A percentile compares a stretch with the other conserved stretches of the same genome.
These are phyloP conservation scores for Mortierella sp. DNA, from an alignment of 371 early-diverging fungal species.

Conservation along the genomic window DNA sequence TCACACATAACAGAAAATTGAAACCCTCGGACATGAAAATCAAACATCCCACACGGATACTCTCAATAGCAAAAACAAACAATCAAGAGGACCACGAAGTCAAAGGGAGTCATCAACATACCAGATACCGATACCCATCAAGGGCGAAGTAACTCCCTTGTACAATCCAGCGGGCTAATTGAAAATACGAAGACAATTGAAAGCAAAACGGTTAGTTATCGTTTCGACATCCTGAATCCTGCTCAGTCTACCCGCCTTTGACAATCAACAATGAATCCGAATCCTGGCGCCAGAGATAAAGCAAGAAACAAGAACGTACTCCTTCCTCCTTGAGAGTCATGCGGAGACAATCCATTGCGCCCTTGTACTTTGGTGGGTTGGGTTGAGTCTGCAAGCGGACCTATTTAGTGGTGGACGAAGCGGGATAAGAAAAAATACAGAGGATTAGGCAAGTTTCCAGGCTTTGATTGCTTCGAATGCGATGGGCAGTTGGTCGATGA, in stretches of 20 bases:
- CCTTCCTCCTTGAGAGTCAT: slow-evolving; percentile 83
- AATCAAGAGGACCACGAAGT: not conserved
- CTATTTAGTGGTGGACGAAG: slow-evolving; percentile 25
- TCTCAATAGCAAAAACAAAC: not conserved
- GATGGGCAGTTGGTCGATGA: not conserved
- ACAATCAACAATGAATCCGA: not conserved
- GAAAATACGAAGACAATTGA: not conserved
- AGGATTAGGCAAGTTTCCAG: not conserved
- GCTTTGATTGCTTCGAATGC: not conserved
- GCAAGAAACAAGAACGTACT: slow-evolving; percentile 58
- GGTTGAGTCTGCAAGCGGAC: slow-evolving; percentile 89
- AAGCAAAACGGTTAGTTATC: not conserved
- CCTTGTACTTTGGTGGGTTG: slow-evolving; percentile 75
- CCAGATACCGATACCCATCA: slow-evolving; percentile 92
- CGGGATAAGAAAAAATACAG: not conserved
- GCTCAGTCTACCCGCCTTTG: not conserved
- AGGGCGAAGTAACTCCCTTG: slow-evolving; percentile 87
- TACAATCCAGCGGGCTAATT: slow-evolving; percentile 79
- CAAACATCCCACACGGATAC: not conserved
- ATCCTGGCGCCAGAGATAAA: not conserved
- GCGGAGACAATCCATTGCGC: slow-evolving; percentile 82
- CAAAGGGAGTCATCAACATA: slow-evolving; percentile 30
- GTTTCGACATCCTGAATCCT: not conserved
- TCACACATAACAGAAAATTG: not conserved
- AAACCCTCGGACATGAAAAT: not conserved